These are phyloP conservation scores for Primulina tabacum DNA, from an alignment of 257 asterid genomes.

Conservation along the genomic window DNA sequence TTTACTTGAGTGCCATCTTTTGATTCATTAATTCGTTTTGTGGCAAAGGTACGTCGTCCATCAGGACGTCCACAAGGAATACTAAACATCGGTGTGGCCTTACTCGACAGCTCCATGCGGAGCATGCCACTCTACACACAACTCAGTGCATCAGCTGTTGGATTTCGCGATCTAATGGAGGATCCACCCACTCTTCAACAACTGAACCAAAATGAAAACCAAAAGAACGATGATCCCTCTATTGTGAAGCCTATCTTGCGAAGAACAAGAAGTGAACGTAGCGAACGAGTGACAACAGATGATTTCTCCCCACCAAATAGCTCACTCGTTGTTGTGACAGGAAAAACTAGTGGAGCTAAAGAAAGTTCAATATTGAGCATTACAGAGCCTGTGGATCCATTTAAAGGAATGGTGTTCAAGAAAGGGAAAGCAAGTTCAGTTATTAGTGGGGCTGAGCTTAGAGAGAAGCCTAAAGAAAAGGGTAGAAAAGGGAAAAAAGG, in stretches of 20 bases:
- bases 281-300: slow-evolving; percentile 45
- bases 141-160: slow-evolving; percentile 63
- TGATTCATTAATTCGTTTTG: background rate
- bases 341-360: slow-evolving; percentile 26
- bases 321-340: slow-evolving; percentile 38
- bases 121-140: slow-evolving; percentile 77
- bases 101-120: slow-evolving; percentile 67
- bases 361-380: slow-evolving; percentile 64
- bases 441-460: slow-evolving; percentile 54
- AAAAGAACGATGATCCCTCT: background rate
- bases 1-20: background rate
- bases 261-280: slow-evolving; percentile 63
- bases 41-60: slow-evolving; percentile 67
- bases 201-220: background rate
- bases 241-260: slow-evolving; percentile 44
- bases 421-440: slow-evolving; percentile 76
- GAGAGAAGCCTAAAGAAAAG: slow-evolving; percentile 35
- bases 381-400: slow-evolving; percentile 40
- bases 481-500: slow-evolving; percentile 39
- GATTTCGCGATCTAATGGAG: slow-evolving; percentile 53
- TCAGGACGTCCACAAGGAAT: slow-evolving; percentile 94
- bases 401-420: slow-evolving; percentile 14
- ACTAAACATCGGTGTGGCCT: slow-evolving; percentile 76
- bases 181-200: slow-evolving; percentile 34
- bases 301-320: slow-evolving; percentile 32